Conservation (phyloP, 495 filamentous ascomycete genomes). For the Mytilinidion resinicola region DNA sequence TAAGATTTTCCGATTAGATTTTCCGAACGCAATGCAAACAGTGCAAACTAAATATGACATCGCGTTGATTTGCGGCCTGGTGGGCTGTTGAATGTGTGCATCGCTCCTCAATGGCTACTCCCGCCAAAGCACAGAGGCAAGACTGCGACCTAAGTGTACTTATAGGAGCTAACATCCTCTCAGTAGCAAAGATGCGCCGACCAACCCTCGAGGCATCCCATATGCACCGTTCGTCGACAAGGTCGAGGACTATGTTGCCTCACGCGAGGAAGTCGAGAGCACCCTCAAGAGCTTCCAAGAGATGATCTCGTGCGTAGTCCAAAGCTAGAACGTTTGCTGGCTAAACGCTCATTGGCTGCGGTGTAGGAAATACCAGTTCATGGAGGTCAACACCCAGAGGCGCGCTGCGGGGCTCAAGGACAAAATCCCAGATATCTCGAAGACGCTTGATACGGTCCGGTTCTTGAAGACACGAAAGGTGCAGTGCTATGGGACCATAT, state of each 20-base stretch:
- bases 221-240: conserved; percentile 93
- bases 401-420: conserved; percentile 78
- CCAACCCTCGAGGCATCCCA: conserved; percentile 92
- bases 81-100: not conserved
- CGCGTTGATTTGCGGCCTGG: conserved; percentile 1
- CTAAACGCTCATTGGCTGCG: not conserved
- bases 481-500: conserved; percentile 8
- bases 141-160: not conserved
- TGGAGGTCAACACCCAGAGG: conserved; percentile 87
- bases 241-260: conserved; percentile 88
- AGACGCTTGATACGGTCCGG: conserved; percentile 88
- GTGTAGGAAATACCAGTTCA: conserved; percentile 92
- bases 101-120: conserved; percentile 14
- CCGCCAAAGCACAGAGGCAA: conserved; percentile 12
- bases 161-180: not conserved
- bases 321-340: not conserved
- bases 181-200: conserved; percentile 49
- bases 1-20: not conserved
- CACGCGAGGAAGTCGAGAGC: conserved; percentile 77
- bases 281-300: conserved; percentile 93
- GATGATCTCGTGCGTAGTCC: conserved; percentile 77
- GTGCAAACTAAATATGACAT: conserved; percentile 10
- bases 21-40: conserved; percentile 11
- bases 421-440: conserved; percentile 95
- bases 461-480: conserved; percentile 72